Percentiles rank a stretch among this genome's conserved stretches.
Conservation (phyloP, 306 rosid species). For the Betula pendula region DNA sequence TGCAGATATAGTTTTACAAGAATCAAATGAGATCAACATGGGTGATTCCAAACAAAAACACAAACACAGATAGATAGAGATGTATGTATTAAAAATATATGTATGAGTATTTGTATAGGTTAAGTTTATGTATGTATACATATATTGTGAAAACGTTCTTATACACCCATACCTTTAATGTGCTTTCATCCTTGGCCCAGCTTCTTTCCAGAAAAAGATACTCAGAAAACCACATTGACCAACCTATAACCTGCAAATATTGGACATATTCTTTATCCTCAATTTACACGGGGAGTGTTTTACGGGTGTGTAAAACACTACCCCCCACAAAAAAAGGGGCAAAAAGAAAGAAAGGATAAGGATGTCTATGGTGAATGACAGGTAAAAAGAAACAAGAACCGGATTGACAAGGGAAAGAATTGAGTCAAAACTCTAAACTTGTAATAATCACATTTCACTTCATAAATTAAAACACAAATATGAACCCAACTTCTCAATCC, state of each 20-base stretch:
- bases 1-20: constrained; percentile 45
- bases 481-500: neutral
- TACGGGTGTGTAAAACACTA: neutral
- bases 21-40: constrained; percentile 29
- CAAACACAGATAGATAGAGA: neutral
- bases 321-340: neutral
- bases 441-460: neutral
- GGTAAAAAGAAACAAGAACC: neutral
- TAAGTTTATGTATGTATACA: constrained; percentile 1
- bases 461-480: neutral
- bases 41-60: constrained; percentile 13
- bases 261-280: constrained; percentile 21
- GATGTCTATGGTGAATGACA: constrained; percentile 1
- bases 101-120: neutral
- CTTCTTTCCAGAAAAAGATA: constrained; percentile 91
- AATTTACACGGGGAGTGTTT: neutral
- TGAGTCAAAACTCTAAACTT: neutral
- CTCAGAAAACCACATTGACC: constrained; percentile 99
- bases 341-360: neutral
- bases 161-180: constrained; percentile 63
- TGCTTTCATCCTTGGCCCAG: constrained; percentile 95
- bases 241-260: constrained; percentile 78
- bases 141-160: neutral
- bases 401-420: too few relatives aligned
- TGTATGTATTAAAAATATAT: neutral